Base-by-base conservation (phyloP, 73 alveolate genomes). In the Blepharisma japonicum region DNA sequence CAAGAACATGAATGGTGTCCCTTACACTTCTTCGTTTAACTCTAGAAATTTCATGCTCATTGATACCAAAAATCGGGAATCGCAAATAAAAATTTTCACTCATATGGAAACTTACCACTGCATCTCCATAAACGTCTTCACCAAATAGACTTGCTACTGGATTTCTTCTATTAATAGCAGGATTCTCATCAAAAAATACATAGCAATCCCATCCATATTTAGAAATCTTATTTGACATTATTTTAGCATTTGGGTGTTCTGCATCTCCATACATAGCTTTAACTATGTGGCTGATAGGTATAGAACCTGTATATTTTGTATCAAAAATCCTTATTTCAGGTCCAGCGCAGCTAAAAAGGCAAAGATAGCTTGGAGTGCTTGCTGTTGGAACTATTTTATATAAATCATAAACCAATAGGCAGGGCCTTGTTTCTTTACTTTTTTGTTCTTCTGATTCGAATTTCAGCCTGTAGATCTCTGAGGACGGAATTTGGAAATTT, bases 1-100 rank as follows among this genome's bases (percentile, higher is more conserved):
- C 91, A 6, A 84, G 39, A 8, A 56, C 54, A 46, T 49, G 66
- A 9, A 67, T 83, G 6, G 72, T 78, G 7, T 71, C 53, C 49
- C 68, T 81, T 14, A 84, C 46, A 45, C 23, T 61, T 39, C 46
- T 61, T 25, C 74, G 14, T 61, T 14, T 8, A 61, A 61, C 74
- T 14, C 18, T 39, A n/a, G 23, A 14, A n/a, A 61, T 14, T 25
- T 39, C 23, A 14, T 25, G 14, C 74, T 8, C 18, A 9, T 11
- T 8, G 18, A 61, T 2, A 39, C 23, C 23, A 61, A 18, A 61
- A 20, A 61, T 39, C 6, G 74, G 74, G 38, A 25, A 25, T 20
- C 74, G 38, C 23, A 14, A 14, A 25, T 61, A 61, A 39, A 14
- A 14, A n/a, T 61, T 61, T 61, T 61, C 23, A 61, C 5, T 2